Base-by-base conservation (phyloP, 306 rosid genomes). In the Betula pendula region DNA sequence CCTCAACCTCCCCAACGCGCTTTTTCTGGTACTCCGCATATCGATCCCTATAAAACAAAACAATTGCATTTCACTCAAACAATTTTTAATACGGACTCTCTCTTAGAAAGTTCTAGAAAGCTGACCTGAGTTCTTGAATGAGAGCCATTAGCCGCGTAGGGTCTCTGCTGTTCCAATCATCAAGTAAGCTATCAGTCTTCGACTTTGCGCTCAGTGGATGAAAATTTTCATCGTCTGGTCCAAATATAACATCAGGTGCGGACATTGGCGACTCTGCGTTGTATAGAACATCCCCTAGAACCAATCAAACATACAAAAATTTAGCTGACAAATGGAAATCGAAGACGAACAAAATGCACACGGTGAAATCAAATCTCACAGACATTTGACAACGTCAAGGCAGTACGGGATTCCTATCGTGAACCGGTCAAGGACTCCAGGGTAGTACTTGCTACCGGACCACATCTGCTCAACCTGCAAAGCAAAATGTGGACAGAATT, bases 221-320 rank as follows among this genome's bases (percentile, higher is more conserved):
- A 48, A 96, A 96, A 56, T 62, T 63, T 50, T 89, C 96, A 66
- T 96, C 98, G 48, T 96, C 93, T 1, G 91, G 84, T 49, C 92
- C 97, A 76, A 96, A 96, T 48, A 93, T 75, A 68, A 96, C 76
- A 86, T 96, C 99, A 0, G 99, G 99, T 3, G 94, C 96, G 55
- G 85, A 80, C 8, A 73, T 81, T 10, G 94, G 99, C 56, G 84
- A 81, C 33, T 96, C 99, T 1, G 77, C 76, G 70, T 93, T 87
- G 80, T 84, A 86, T 48, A 86, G 58, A 62, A 89, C 13, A 75
- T 86, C 98, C 99, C 99, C 99, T 93, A 65, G 66, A 53, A 82
- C 31, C 72, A 66, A 79, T 53, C 80, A 78, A 63, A 68, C 8
- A 29, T 2, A 75, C 43, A 66, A 82, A 72, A 35, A 11, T 22